These are phyloP conservation scores for Parascedosporium putredinis DNA, from an alignment of 2,329 filamentous ascomycete genomes.

Conservation along the genomic window DNA sequence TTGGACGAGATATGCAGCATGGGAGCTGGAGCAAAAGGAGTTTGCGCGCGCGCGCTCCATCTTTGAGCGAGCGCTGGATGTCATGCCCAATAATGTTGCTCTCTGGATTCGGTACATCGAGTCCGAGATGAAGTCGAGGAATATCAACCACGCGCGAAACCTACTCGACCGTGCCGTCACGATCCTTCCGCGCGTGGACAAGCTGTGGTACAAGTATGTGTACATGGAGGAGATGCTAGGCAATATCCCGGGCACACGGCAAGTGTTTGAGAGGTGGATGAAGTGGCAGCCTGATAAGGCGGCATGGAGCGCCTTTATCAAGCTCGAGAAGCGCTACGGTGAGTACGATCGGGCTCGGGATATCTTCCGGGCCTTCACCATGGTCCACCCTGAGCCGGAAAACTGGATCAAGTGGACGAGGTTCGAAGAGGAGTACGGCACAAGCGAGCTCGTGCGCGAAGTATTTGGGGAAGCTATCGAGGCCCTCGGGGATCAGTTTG, in stretches of 20 bases:
- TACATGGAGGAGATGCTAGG: constrained; percentile 98
- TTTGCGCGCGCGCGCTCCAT: constrained; percentile 83
- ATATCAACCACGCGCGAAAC: constrained; percentile 95
- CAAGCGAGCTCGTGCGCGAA: constrained; percentile 80
- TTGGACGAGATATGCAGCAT: constrained; percentile 95
- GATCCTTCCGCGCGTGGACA: constrained; percentile 81
- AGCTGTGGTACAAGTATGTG: constrained; percentile 98
- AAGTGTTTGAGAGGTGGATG: constrained; percentile 98
- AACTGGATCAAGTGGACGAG: constrained; percentile 99
- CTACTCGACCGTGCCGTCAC: constrained; percentile 90
- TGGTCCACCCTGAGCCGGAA: constrained; percentile 84
- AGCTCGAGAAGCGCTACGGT: constrained; percentile 88
- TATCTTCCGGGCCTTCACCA: constrained; percentile 82
- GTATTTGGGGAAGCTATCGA: constrained; percentile 86
- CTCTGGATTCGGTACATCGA: constrained; percentile 93
- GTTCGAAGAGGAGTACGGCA: constrained; percentile 93
- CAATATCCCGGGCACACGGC: constrained; percentile 81
- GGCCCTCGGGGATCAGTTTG: constrained; percentile 83
- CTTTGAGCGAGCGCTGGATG: constrained; percentile 90
- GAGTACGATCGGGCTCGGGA: constrained; percentile 84
- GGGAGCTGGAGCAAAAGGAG: constrained; percentile 98
- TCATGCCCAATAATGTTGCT: constrained; percentile 74
- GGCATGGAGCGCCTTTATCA: constrained; percentile 93
- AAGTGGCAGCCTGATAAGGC: constrained; percentile 95
- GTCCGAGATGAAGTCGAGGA: constrained; percentile 83